Base-by-base conservation (phyloP, 106 monocot species). In the Dendrobium huoshanense region DNA sequence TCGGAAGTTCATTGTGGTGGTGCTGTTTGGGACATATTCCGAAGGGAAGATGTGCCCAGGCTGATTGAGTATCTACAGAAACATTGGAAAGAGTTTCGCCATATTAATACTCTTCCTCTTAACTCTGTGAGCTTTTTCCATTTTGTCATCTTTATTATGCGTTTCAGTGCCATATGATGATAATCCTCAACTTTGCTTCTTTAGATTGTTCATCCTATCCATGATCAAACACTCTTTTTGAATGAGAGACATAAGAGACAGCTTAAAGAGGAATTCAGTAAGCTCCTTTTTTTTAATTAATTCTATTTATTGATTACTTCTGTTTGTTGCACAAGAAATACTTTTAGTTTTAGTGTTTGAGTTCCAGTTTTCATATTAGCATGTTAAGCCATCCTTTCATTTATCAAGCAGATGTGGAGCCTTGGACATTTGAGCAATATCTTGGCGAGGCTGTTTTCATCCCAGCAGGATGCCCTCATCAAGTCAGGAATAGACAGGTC, bases 11-110 rank as follows among this genome's bases (percentile, higher is more conserved):
- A 41, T 48, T 22, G 41, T 87, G 86, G 86, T 40, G 84, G 89
- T 82, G 86, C 86, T 74, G 67, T 89, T 77, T 89, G 86, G 89
- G 89, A 89, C 64, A 86, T 89, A 79, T 89, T 89, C 77, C 83
- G 86, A 13, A 86, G 89, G 79, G 20, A 86, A 31, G 89, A 89
- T 84, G 77, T 82, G 15, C 84, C 86, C 40, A 84, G 82, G 72
- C 75, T 86, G 65, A 58, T 44, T 58, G 79, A 81, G 48, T 89
- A 89, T 74, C 37, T 89, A 19, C 20, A 22, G 55, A 85, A 80
- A 29, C 89, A 89, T 77, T 78, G 81, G 41, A 84, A 61, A 43
- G 89, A 89, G 58, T 89, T 89, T 25, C 75, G 81, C 6, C 89
- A 86, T 82, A 77, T 89, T 37, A 56, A 89, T 73, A 64, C 29